These are phyloP conservation scores for Amesomyces nigricolor DNA, from an alignment of 2,329 filamentous ascomycete species.

Conservation along the genomic window DNA sequence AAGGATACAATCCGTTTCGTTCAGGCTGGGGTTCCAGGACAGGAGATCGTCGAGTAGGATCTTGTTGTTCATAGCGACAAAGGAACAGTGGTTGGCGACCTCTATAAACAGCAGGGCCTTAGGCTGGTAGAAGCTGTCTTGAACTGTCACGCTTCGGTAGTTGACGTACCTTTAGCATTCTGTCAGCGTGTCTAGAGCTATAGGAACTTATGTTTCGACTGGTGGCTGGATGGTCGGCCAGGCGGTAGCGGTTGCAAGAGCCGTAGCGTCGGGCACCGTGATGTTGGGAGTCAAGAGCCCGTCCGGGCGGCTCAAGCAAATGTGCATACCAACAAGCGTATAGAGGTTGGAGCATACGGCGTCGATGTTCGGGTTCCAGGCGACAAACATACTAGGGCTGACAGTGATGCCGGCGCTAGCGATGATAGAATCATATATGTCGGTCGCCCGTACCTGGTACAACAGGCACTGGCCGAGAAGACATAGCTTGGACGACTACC, in stretches of 20 bases:
- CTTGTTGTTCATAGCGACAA: neutral
- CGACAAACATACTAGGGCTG: neutral
- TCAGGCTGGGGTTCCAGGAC: conserved; percentile 1
- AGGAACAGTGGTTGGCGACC: neutral
- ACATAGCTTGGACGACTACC: neutral
- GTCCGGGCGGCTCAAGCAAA: neutral
- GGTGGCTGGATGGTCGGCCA: neutral
- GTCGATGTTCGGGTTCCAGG: neutral
- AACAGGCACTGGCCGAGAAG: neutral
- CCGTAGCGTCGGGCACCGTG: neutral
- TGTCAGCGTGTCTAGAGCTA: neutral
- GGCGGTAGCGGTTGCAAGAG: neutral
- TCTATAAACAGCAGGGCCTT: neutral
- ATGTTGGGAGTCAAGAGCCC: neutral
- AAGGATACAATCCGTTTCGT: neutral
- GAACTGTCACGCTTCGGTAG: neutral
- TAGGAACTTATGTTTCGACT: neutral
- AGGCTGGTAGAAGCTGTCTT: neutral
- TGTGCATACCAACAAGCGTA: neutral
- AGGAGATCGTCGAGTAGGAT: neutral
- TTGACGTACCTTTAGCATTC: neutral
- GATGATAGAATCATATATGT: neutral
- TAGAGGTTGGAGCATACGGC: neutral
- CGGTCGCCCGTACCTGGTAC: neutral
- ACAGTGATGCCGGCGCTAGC: neutral